phyloP scores from a whole-genome alignment of 2,329 filamentous ascomycete species.

The Colletotrichum liaoningense region DNA sequence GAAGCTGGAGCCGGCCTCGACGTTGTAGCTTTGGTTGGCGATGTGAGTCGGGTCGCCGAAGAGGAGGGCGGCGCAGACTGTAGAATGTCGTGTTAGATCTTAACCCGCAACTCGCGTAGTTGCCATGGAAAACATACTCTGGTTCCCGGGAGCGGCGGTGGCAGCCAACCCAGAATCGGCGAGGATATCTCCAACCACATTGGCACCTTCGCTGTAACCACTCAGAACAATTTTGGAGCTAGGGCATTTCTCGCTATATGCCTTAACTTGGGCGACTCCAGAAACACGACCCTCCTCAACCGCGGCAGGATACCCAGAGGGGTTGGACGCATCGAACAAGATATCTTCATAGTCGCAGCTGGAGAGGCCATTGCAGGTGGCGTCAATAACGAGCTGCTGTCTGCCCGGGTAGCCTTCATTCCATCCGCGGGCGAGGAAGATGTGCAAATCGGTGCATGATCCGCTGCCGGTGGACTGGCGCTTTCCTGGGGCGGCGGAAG shows the following conservation, averaged over 20 bases:
- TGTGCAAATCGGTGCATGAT: constrained; percentile 43
- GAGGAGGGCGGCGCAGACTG: constrained; percentile 47
- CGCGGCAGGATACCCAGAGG: constrained; percentile 47
- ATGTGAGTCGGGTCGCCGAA: constrained; percentile 50
- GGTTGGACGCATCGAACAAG: constrained; percentile 42
- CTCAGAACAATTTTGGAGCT: constrained; percentile 52
- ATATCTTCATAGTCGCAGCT: constrained; percentile 48
- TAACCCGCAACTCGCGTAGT: background rate
- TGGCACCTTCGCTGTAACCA: constrained; percentile 54
- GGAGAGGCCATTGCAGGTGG: constrained; percentile 41
- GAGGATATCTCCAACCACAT: constrained; percentile 50
- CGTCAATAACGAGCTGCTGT: constrained; percentile 41
- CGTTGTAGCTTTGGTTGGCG: constrained; percentile 47
- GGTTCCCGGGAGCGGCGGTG: constrained; percentile 43
- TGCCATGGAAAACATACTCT: constrained; percentile 42
- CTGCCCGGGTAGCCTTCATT: constrained; percentile 45
- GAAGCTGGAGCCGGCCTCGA: constrained; percentile 40
- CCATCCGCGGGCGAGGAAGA: constrained; percentile 44
- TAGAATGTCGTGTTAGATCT: background rate
- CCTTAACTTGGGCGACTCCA: constrained; percentile 50
- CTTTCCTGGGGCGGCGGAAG: constrained; percentile 32
- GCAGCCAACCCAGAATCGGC: constrained; percentile 44
- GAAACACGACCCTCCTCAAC: constrained; percentile 50
- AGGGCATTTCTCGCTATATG: constrained; percentile 52
- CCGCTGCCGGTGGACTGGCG: constrained; percentile 27